Conservation (phyloP, 2,329 filamentous ascomycete genomes). For the Aspergillus ustus region DNA sequence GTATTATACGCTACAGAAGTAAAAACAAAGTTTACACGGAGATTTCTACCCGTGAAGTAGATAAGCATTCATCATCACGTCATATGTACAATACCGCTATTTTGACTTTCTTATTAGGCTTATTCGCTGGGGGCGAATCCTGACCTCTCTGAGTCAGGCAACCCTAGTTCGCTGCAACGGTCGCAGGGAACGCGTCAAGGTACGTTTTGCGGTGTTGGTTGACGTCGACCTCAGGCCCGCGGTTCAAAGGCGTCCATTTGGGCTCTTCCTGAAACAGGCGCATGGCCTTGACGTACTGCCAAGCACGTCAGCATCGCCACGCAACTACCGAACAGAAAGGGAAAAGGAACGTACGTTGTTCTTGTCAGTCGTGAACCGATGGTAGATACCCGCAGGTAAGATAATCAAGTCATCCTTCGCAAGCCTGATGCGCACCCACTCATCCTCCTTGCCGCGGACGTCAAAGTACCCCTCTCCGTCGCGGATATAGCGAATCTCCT, state of each 20-base stretch:
- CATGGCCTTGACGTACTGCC: constrained; percentile 92
- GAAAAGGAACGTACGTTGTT: constrained; percentile 71
- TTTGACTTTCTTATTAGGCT: background rate
- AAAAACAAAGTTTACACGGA: background rate
- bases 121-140: too few species aligned
- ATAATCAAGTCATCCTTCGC: constrained; percentile 91
- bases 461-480: constrained; percentile 93
- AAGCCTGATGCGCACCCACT: constrained; percentile 85
- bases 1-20: constrained; percentile 10
- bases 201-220: constrained; percentile 84
- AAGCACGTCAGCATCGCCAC: constrained; percentile 9
- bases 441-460: constrained; percentile 78
- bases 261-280: constrained; percentile 97
- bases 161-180: constrained; percentile 32
- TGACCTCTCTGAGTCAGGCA: background rate
- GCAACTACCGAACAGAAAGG: background rate
- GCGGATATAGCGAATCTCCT: constrained; percentile 94
- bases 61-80: constrained; percentile 23
- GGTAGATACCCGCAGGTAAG: constrained; percentile 92
- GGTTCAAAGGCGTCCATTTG: constrained; percentile 95
- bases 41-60: background rate
- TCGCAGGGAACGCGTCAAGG: constrained; percentile 50
- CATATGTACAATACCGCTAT: constrained; percentile 1
- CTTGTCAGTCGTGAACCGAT: constrained; percentile 93
- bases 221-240: constrained; percentile 73